Evolutionary conservation across 148 eudicot species (phyloP).

Genomic region (Rhododendron mucronatum): DNA sequence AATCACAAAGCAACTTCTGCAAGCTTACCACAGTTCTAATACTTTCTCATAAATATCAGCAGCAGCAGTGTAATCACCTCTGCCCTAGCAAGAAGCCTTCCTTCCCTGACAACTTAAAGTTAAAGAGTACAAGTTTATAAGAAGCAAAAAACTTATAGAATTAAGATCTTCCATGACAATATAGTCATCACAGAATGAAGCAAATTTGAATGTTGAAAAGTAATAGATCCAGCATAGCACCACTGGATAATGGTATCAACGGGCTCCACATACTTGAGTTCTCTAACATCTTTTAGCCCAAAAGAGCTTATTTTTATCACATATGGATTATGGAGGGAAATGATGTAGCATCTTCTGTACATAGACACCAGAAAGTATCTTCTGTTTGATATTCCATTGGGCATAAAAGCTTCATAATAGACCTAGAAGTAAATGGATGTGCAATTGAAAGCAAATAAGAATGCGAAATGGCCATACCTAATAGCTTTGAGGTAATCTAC

Average conservation of each 20-base stretch:
- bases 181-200: neutral
- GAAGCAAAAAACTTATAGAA: slow-evolving; percentile 14
- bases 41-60: slow-evolving; percentile 71
- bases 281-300: neutral
- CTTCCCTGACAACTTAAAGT: slow-evolving; percentile 97
- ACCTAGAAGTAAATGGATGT: neutral
- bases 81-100: slow-evolving; percentile 78
- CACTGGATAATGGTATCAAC: neutral
- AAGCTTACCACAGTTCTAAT: slow-evolving; percentile 65
- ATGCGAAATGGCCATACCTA: neutral
- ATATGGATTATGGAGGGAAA: neutral
- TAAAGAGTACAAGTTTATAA: slow-evolving; percentile 43
- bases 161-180: neutral
- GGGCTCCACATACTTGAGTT: neutral
- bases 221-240: neutral
- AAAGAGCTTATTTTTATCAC: neutral
- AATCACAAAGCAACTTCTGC: slow-evolving; percentile 12
- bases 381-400: neutral
- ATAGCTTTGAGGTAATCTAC: neutral
- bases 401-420: neutral
- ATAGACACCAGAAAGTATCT: neutral
- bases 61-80: slow-evolving; percentile 74
- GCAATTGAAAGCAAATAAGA: neutral
- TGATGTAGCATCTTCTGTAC: neutral
- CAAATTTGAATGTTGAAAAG: neutral